phyloP scores from a whole-genome alignment of 768 basidiomycete genomes.

The Xerocomellus chrysenteron region DNA sequence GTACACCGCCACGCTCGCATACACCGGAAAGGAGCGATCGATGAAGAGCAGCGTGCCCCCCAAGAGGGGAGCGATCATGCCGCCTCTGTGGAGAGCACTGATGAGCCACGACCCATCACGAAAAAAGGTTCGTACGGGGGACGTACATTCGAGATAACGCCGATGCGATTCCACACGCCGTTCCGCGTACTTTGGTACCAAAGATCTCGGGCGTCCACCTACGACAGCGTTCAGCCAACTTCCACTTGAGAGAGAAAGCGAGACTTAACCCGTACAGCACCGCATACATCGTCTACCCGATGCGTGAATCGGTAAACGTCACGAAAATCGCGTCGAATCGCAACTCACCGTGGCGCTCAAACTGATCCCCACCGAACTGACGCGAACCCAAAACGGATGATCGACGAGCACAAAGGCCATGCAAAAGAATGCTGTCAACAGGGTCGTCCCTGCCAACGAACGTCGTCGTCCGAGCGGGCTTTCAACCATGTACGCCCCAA shows the following conservation, averaged over 20 bases:
- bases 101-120: no score
- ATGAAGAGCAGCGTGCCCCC: slow-evolving; percentile 73
- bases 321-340: background rate
- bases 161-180: slow-evolving; percentile 85
- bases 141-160: slow-evolving; percentile 80
- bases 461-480: slow-evolving; percentile 62
- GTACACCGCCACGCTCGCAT: slow-evolving; percentile 68
- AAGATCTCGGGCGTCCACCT: slow-evolving; percentile 88
- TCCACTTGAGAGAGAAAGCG: background rate
- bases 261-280: slow-evolving; percentile 66
- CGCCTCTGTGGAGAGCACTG: slow-evolving; percentile 52
- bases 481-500: slow-evolving; percentile 86
- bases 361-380: slow-evolving; percentile 74
- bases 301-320: background rate
- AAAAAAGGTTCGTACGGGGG: no score
- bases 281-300: slow-evolving; percentile 73
- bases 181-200: slow-evolving; percentile 80
- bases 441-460: slow-evolving; percentile 74
- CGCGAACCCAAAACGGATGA: slow-evolving; percentile 55
- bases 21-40: slow-evolving; percentile 70
- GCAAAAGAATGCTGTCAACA: slow-evolving; percentile 75
- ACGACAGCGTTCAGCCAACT: background rate
- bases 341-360: slow-evolving; percentile 58
- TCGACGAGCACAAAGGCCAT: slow-evolving; percentile 62
- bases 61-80: slow-evolving; percentile 83